Evolutionary conservation across 306 rosid species (phyloP).

Genomic region (Quercus engelmannii): DNA sequence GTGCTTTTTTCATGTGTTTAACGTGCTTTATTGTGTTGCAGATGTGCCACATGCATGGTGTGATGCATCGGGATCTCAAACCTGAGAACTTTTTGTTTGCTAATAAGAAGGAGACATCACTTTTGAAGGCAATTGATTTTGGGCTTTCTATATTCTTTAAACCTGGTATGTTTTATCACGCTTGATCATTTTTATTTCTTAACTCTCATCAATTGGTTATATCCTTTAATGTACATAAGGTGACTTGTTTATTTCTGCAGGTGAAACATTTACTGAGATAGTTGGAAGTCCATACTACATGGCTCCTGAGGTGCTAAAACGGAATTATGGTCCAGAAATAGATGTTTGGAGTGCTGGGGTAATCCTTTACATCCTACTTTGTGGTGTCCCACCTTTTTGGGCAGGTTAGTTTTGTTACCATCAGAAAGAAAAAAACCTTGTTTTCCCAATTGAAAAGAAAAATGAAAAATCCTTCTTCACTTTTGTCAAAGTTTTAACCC

Average conservation of each 20-base stretch:
- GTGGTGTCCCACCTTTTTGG: constrained; percentile 99
- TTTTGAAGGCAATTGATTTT: constrained; percentile 88
- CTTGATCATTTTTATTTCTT: background rate
- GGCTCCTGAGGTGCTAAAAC: constrained; percentile 96
- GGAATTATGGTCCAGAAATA: constrained; percentile 83
- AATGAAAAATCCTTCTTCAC: background rate
- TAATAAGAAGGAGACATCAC: constrained; percentile 81
- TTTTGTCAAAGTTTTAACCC: background rate
- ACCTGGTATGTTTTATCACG: constrained; percentile 57
- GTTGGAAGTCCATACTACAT: constrained; percentile 99
- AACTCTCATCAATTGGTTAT: constrained; percentile 7
- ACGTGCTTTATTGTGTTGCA: constrained; percentile 31
- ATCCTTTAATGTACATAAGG: constrained; percentile 10
- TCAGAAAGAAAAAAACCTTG: background rate
- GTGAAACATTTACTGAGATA: constrained; percentile 75
- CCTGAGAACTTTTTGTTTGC: constrained; percentile 95
- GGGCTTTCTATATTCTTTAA: constrained; percentile 88
- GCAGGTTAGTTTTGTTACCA: constrained; percentile 66
- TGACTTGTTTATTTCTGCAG: constrained; percentile 38
- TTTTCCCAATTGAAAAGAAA: background rate
- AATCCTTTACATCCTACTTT: constrained; percentile 86
- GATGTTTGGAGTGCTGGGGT: constrained; percentile 99
- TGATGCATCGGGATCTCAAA: constrained; percentile 94
- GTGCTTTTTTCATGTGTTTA: constrained; percentile 1
- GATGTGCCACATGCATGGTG: constrained; percentile 94